A percentile compares a stretch with the other conserved stretches of the same genome.
Conservation (phyloP, 2,329 filamentous ascomycete genomes). For the Fonsecaea nubica region DNA sequence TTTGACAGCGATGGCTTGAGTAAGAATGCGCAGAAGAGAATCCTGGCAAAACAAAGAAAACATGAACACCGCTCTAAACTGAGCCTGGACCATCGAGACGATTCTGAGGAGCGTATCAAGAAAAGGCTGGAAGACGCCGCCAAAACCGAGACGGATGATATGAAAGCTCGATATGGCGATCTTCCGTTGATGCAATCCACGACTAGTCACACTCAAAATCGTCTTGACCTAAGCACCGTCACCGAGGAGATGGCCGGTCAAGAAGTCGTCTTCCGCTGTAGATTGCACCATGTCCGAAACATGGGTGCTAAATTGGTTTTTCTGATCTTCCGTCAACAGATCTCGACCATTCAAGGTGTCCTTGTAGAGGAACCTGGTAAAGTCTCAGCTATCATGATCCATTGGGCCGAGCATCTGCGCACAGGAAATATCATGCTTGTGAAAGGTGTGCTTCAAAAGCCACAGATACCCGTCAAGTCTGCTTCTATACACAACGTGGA, state of each 20-base stretch:
- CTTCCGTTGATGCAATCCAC: slow-evolving; percentile 65
- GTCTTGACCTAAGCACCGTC: slow-evolving; percentile 60
- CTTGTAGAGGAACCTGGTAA: slow-evolving; percentile 66
- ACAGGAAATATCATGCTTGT: slow-evolving; percentile 80
- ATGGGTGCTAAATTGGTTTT: slow-evolving; percentile 85
- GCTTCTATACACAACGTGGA: slow-evolving; percentile 79
- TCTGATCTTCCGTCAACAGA: slow-evolving; percentile 83
- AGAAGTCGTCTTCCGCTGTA: slow-evolving; percentile 70
- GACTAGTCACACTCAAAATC: slow-evolving; percentile 55
- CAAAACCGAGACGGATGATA: slow-evolving; percentile 63
- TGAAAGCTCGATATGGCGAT: slow-evolving; percentile 65
- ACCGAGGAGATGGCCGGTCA: slow-evolving; percentile 62
- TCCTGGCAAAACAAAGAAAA: slow-evolving; percentile 49
- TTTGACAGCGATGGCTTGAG: slow-evolving; percentile 48
- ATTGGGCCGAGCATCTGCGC: slow-evolving; percentile 84
- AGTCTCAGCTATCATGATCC: slow-evolving; percentile 76
- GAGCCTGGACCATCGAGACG: slow-evolving; percentile 52
- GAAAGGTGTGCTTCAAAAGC: slow-evolving; percentile 73
- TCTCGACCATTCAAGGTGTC: slow-evolving; percentile 83
- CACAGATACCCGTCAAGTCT: slow-evolving; percentile 75
- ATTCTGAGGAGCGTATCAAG: slow-evolving; percentile 48
- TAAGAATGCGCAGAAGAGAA: slow-evolving; percentile 55
- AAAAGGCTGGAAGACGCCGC: slow-evolving; percentile 57
- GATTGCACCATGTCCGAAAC: slow-evolving; percentile 79
- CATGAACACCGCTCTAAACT: slow-evolving; percentile 49